Percentiles rank a stretch among this genome's conserved stretches.
These are phyloP conservation scores for carrot (Daucus carota) DNA, from an alignment of 129 eudicot species.

Conservation along the genomic window DH1_v3.0 NC_030385.2:10394001-10394500, in stretches of 20 bases:
- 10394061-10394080: constrained; percentile 29
- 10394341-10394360: constrained; percentile 91
- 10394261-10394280: constrained; percentile 34
- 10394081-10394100: constrained; percentile 67
- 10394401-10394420: neutral
- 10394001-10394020: constrained; percentile 26
- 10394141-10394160: constrained; percentile 1
- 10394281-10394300: constrained; percentile 95
- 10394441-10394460: neutral
- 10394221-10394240: constrained; percentile 9
- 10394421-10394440: neutral
- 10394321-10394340: constrained; percentile 96
- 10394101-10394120: constrained; percentile 88
- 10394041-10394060: constrained; percentile 9
- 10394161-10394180: constrained; percentile 10
- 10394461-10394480: neutral
- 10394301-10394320: constrained; percentile 94
- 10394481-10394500: constrained; percentile 1
- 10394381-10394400: too few species aligned
- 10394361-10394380: constrained; percentile 93
- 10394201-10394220: neutral
- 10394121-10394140: constrained; percentile 52
- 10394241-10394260: constrained; percentile 20
- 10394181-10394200: constrained; percentile 27
- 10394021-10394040: constrained; percentile 12